Evolutionary conservation across 305 asterid genomes (phyloP).

Genomic region (Fraxinus albicans): DNA sequence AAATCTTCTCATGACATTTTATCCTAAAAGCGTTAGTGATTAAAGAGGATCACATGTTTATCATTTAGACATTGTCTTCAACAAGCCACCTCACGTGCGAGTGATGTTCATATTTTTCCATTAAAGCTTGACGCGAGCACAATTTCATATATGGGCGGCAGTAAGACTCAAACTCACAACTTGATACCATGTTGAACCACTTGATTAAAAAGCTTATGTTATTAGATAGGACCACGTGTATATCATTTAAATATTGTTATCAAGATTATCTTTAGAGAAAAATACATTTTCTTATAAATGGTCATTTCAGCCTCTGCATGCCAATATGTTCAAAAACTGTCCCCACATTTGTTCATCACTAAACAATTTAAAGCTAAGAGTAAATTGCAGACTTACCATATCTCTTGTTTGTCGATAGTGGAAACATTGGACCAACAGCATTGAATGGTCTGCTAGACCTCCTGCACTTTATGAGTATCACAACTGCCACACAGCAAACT

Average conservation of each 20-base stretch:
- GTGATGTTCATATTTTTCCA: neutral
- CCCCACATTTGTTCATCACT: constrained; percentile 12
- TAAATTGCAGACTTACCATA: constrained; percentile 49
- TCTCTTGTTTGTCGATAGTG: constrained; percentile 68
- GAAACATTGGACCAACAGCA: constrained; percentile 79
- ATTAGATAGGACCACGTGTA: neutral
- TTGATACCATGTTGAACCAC: neutral
- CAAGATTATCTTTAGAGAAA: neutral
- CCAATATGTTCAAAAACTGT: constrained; percentile 16
- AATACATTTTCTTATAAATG: neutral
- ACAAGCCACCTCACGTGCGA: neutral
- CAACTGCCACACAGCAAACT: constrained; percentile 68
- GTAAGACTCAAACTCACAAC: neutral
- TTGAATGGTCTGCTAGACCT: constrained; percentile 59
- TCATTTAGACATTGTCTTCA: neutral
- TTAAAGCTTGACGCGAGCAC: neutral
- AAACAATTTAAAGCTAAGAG: constrained; percentile 18
- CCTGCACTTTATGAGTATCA: constrained; percentile 73
- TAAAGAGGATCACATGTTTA: neutral
- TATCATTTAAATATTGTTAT: neutral
- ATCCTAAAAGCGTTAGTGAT: neutral
- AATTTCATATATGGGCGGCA: neutral
- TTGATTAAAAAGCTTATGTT: neutral
- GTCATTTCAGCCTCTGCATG: constrained; percentile 1
- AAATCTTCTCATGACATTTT: neutral